Conservation (phyloP, 129 eudicot species). For the Ambrosia trifida region DNA sequence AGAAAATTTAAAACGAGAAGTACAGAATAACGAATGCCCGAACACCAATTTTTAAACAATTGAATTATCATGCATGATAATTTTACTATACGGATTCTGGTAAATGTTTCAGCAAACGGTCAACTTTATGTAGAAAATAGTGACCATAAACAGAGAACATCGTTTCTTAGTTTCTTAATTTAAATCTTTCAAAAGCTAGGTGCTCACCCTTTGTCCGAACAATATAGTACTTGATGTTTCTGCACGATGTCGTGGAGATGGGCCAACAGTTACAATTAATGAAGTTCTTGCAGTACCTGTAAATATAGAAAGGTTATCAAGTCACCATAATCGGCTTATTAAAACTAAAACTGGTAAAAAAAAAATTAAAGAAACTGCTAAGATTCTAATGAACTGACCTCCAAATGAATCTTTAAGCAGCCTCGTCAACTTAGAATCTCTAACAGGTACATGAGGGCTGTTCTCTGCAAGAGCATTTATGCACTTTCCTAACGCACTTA, state of each 20-base stretch:
- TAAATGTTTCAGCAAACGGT: neutral
- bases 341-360: neutral
- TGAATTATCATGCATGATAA: constrained; percentile 15
- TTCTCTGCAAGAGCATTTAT: constrained; percentile 99
- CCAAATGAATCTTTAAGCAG: constrained; percentile 99
- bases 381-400: constrained; percentile 47
- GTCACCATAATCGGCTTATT: constrained; percentile 8
- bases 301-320: neutral
- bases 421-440: constrained; percentile 98
- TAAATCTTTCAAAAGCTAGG: constrained; percentile 17
- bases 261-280: constrained; percentile 85
- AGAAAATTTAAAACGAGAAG: neutral
- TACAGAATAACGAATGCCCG: neutral
- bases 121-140: constrained; percentile 9
- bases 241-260: constrained; percentile 99
- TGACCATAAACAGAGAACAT: neutral
- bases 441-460: constrained; percentile 98
- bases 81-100: constrained; percentile 15
- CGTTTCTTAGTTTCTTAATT: neutral
- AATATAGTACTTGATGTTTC: constrained; percentile 93
- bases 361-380: constrained; percentile 11
- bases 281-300: constrained; percentile 98
- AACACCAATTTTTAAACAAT: neutral
- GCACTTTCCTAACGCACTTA: constrained; percentile 98
- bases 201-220: constrained; percentile 98